A percentile compares a stretch with the other conserved stretches of the same genome.
phyloP scores from a whole-genome alignment of 2,329 filamentous ascomycete species.

The Botrytis fragariae region DNA sequence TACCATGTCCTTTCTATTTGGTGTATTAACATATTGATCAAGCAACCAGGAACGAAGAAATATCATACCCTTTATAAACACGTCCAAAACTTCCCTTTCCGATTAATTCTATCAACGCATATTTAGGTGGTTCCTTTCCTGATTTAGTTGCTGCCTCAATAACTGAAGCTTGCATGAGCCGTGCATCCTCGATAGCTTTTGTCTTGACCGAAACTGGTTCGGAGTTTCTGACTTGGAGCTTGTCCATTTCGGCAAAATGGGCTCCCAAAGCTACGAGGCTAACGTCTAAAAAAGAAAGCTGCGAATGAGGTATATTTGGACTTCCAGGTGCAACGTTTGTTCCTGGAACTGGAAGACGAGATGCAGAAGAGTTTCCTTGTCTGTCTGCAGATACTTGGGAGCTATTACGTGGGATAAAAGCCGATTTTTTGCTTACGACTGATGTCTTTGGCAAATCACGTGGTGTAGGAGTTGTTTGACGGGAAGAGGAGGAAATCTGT shows the following conservation, averaged over 20 bases:
- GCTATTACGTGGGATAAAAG: not conserved
- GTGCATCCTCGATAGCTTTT: conserved; percentile 59
- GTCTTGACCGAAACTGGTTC: conserved; percentile 28
- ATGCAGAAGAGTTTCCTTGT: not conserved
- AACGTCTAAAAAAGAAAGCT: conserved; percentile 18
- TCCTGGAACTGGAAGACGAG: conserved; percentile 1
- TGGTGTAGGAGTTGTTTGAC: not conserved
- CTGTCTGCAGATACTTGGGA: not conserved
- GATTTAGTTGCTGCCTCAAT: conserved; percentile 59
- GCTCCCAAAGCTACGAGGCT: conserved; percentile 17
- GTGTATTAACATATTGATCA: not conserved
- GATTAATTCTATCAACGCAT: conserved; percentile 69
- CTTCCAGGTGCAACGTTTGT: not conserved
- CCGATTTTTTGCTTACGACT: not conserved
- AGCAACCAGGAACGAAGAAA: not conserved
- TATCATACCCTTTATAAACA: conserved; percentile 60
- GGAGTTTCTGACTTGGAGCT: conserved; percentile 21
- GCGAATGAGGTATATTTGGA: not conserved
- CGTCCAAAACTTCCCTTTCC: conserved; percentile 73
- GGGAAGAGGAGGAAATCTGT: not conserved
- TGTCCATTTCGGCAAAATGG: conserved; percentile 22
- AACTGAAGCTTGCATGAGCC: conserved; percentile 65
- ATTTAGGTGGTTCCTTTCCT: conserved; percentile 61
- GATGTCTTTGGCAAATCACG: not conserved
- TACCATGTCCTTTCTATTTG: conserved; percentile 36